phyloP scores from a whole-genome alignment of 106 monocot genomes.

The Dendrobium nobile region DNA sequence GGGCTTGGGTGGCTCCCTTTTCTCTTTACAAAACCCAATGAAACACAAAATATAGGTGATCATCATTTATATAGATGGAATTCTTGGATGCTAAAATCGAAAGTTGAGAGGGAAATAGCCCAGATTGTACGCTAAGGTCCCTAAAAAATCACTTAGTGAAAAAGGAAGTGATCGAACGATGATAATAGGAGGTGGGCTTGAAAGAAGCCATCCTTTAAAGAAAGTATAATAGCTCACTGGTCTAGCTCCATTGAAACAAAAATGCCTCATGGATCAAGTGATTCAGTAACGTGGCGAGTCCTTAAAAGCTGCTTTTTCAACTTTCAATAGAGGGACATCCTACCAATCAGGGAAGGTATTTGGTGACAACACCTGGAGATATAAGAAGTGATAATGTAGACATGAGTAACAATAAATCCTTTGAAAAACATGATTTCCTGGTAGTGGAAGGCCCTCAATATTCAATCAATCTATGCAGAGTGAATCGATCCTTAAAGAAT shows the following conservation, averaged over 20 bases:
- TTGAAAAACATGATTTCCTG: no score
- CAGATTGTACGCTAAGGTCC: no score
- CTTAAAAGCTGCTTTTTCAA: conserved; percentile 12
- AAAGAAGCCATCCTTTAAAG: conserved; percentile 7
- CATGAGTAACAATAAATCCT: conserved; percentile 2
- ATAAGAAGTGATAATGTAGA: not conserved
- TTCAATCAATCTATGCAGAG: conserved; percentile 18
- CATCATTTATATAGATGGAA: not conserved
- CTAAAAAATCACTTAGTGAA: no score
- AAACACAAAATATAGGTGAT: no score
- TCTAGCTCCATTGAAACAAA: conserved; percentile 12
- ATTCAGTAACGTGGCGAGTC: conserved; percentile 9
- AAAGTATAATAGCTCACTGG: conserved; percentile 6
- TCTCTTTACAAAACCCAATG: no score
- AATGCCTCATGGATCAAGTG: conserved; percentile 14
- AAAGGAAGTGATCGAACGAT: no score
- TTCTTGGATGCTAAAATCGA: conserved; percentile 2
- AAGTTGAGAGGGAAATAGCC: conserved; percentile 10
- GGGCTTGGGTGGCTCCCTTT: no score
- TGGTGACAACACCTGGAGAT: conserved; percentile 14
- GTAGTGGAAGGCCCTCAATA: no score
- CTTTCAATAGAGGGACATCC: conserved; percentile 5
- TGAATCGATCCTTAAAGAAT: conserved; percentile 13
- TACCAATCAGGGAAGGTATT: conserved; percentile 13
- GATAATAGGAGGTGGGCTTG: no score